These are phyloP conservation scores for Panicum virgatum DNA, from an alignment of 202 grass and related monocot species.

Conservation along the genomic window DNA sequence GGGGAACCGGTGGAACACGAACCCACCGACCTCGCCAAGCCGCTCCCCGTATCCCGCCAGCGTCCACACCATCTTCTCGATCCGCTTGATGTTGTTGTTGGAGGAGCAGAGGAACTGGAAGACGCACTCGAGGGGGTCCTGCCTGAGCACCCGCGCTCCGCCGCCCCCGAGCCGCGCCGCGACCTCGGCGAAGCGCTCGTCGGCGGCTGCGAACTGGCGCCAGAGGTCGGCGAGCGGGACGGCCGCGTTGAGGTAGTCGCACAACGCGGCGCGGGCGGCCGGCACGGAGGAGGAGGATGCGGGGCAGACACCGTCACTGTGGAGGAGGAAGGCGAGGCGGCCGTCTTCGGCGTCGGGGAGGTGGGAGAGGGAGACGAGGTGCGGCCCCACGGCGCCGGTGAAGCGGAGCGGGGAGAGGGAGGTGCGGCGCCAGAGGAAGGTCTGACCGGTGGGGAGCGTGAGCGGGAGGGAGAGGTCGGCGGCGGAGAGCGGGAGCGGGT, in stretches of 20 bases:
- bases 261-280: slow-evolving; percentile 47
- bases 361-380: slow-evolving; percentile 84
- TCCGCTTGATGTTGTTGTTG: slow-evolving; percentile 92
- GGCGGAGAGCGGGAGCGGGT: slow-evolving; percentile 55
- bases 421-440: slow-evolving; percentile 87
- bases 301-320: slow-evolving; percentile 5
- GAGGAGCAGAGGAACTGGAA: slow-evolving; percentile 99
- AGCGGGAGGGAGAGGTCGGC: slow-evolving; percentile 75
- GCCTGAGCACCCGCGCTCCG: slow-evolving; percentile 74
- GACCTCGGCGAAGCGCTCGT: slow-evolving; percentile 70
- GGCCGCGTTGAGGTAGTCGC: slow-evolving; percentile 68
- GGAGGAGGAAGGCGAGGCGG: slow-evolving; percentile 66
- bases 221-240: slow-evolving; percentile 82
- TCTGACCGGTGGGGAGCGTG: slow-evolving; percentile 78
- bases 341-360: slow-evolving; percentile 36
- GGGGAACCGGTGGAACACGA: slow-evolving; percentile 81
- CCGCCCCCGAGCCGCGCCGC: slow-evolving; percentile 50
- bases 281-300: slow-evolving; percentile 1
- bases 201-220: slow-evolving; percentile 59
- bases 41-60: slow-evolving; percentile 62
- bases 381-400: slow-evolving; percentile 74
- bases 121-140: slow-evolving; percentile 85
- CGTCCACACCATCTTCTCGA: slow-evolving; percentile 91
- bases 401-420: slow-evolving; percentile 50
- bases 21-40: slow-evolving; percentile 70